These are phyloP conservation scores for Penicillium brevicompactum DNA, from an alignment of 2,329 filamentous ascomycete species.

Conservation along the genomic window DNA sequence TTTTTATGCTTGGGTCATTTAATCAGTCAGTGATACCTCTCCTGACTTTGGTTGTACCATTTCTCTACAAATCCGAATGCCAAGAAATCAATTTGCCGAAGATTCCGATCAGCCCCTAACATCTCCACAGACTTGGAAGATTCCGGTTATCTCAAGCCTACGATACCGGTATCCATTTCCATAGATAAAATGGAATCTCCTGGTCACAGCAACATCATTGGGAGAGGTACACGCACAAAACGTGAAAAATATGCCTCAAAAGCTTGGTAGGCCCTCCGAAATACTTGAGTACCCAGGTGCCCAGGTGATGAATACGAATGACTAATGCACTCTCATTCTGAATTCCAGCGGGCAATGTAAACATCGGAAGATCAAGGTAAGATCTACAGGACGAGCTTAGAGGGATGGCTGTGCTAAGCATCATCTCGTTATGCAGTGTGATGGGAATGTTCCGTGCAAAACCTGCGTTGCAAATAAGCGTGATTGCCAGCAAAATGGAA, in stretches of 20 bases:
- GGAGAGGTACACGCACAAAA: slow-evolving; percentile 5
- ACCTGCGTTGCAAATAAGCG: slow-evolving; percentile 12
- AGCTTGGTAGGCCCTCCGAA: slow-evolving; percentile 19
- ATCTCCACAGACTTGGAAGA: not conserved
- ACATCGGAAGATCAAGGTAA: slow-evolving; percentile 24
- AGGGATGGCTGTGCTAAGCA: no score
- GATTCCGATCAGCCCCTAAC: not conserved
- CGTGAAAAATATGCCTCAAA: slow-evolving; percentile 23
- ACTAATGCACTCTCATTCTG: not conserved
- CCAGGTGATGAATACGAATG: no score
- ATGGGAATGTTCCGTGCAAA: slow-evolving; percentile 20
- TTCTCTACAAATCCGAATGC: not conserved
- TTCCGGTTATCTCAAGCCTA: not conserved
- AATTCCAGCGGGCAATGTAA: slow-evolving; percentile 17
- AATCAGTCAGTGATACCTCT: no score
- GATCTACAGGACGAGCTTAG: not conserved
- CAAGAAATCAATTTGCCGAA: not conserved
- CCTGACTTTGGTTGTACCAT: not conserved
- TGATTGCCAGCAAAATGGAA: slow-evolving; percentile 10
- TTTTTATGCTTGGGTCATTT: no score
- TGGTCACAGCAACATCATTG: not conserved
- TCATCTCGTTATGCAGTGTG: slow-evolving; percentile 12
- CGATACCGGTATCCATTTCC: not conserved
- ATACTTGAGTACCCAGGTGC: not conserved
- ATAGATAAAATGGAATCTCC: not conserved